A percentile compares a stretch with the other conserved stretches of the same genome.
These are phyloP conservation scores for Penicillium janthinellum DNA, from an alignment of 2,329 filamentous ascomycete species.

Conservation along the genomic window DNA sequence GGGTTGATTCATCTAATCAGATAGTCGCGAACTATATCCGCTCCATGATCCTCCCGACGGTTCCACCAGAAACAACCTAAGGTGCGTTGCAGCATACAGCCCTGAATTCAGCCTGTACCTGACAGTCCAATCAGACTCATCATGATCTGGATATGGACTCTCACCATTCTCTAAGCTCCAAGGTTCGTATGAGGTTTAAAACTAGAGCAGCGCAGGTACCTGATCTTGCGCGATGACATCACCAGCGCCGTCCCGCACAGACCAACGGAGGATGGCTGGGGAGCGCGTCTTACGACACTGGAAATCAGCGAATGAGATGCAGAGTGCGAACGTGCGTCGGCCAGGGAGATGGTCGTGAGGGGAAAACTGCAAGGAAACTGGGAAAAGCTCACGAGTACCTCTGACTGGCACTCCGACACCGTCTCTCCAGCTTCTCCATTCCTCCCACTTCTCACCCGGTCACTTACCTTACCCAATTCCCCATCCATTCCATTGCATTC, in stretches of 20 bases:
- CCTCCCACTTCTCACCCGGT: constrained; percentile 4
- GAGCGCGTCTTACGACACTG: constrained; percentile 19
- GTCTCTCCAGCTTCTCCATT: not conserved
- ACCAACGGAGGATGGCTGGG: constrained; percentile 18
- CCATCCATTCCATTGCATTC: constrained; percentile 5
- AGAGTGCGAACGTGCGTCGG: not conserved
- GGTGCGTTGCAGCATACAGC: no score
- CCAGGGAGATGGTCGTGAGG: not conserved
- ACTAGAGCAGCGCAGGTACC: not conserved
- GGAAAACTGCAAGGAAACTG: constrained; percentile 3
- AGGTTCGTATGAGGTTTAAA: no score
- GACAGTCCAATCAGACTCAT: no score
- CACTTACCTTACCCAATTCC: constrained; percentile 8
- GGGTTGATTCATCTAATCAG: constrained; percentile 11
- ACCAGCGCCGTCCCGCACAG: constrained; percentile 15
- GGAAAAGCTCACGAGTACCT: constrained; percentile 6
- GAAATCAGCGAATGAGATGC: constrained; percentile 1
- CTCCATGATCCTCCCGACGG: not conserved
- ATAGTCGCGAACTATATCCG: constrained; percentile 2
- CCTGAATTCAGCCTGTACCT: no score
- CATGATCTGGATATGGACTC: no score
- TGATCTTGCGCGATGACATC: constrained; percentile 14
- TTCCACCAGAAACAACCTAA: no score
- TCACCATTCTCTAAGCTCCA: no score
- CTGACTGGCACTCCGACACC: not conserved